These are phyloP conservation scores for Blastobotrys capitulatus DNA, from an alignment of 1,139 yeast species.

Conservation along the genomic window DNA sequence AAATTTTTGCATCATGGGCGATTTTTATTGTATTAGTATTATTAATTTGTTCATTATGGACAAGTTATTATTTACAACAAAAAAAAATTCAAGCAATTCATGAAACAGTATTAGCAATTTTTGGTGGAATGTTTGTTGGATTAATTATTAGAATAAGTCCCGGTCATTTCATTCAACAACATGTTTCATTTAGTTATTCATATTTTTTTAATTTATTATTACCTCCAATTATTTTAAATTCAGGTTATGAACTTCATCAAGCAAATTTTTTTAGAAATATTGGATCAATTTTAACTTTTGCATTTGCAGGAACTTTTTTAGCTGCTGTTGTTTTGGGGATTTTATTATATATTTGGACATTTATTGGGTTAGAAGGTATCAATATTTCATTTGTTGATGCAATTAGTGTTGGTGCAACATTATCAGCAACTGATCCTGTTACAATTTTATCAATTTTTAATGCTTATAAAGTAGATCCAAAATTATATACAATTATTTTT, in stretches of 20 bases:
- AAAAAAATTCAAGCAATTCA: slow-evolving; percentile 90
- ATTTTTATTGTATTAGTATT: slow-evolving; percentile 76
- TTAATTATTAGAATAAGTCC: slow-evolving; percentile 83
- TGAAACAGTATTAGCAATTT: slow-evolving; percentile 92
- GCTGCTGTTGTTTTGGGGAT: slow-evolving; percentile 86
- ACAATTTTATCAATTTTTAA: slow-evolving; percentile 94
- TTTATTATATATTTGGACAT: slow-evolving; percentile 83
- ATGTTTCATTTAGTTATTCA: slow-evolving; percentile 90
- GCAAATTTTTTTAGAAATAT: slow-evolving; percentile 90
- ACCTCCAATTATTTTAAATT: slow-evolving; percentile 94
- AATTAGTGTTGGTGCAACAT: slow-evolving; percentile 92
- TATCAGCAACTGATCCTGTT: slow-evolving; percentile 98
- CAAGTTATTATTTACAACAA: slow-evolving; percentile 88
- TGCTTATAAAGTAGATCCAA: slow-evolving; percentile 97
- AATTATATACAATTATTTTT: slow-evolving; percentile 89
- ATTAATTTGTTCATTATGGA: slow-evolving; percentile 87
- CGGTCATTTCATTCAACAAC: slow-evolving; percentile 95
- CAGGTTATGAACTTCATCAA: slow-evolving; percentile 95
- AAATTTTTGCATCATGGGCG: slow-evolving; percentile 96
- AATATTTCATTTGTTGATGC: slow-evolving; percentile 92
- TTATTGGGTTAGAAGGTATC: slow-evolving; percentile 83
- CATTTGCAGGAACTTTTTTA: slow-evolving; percentile 94
- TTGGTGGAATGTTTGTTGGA: slow-evolving; percentile 96
- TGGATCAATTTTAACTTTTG: slow-evolving; percentile 87
- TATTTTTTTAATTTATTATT: slow-evolving; percentile 89